Evolutionary conservation across 805 yeast genomes (phyloP), one percentile per base, ranked within the genome.

Genomic region (Candida rishiriensis): DNA sequence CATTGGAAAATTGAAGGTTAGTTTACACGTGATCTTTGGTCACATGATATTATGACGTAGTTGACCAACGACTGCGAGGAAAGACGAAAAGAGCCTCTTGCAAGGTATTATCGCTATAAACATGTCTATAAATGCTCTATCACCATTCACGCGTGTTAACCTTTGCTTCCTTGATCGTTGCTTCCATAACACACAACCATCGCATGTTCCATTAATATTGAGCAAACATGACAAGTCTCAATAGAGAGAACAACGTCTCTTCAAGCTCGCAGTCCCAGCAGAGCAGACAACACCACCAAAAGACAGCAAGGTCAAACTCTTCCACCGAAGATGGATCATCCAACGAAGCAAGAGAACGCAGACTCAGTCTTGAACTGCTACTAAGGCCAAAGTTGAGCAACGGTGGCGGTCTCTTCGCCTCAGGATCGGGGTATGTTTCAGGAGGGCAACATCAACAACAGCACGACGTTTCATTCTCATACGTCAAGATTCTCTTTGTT

Each of bases 401-500:
- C 14, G 26, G 26, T n/a, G n/a, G n/a, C n/a, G n/a, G n/a, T n/a
- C n/a, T n/a, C n/a, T n/a, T n/a, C 26, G 26, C 26, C 26, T 21
- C 7, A 7, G 26, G 26, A 21, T 21, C 26, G 7, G 7, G 26
- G 4, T 21, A 4, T 21, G 7, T 5, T 12, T 9, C 36, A 3
- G 9, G 9, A n/a, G 17, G 7, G 15, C 12, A 13, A 3, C 43
- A 43, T 10, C 45, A 39, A 3, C 30, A 39, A 18, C 38, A 31
- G n/a, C 55, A 52, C 28, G 53, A 51, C 13, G 48, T 54, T n/a
- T 55, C 53, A 10, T 61, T 59, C 34, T 65, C 69, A 2, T 59
- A 61, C 46, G 53, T 63, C 33, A 71, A 68, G 44, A 56, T 77
- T n/a, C 46, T 66, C 4, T 70, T 75, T 50, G 78, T 81, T 5